These are phyloP conservation scores for Paraleonurus japonicus DNA, from an alignment of 257 asterid species.

Conservation along the genomic window DNA sequence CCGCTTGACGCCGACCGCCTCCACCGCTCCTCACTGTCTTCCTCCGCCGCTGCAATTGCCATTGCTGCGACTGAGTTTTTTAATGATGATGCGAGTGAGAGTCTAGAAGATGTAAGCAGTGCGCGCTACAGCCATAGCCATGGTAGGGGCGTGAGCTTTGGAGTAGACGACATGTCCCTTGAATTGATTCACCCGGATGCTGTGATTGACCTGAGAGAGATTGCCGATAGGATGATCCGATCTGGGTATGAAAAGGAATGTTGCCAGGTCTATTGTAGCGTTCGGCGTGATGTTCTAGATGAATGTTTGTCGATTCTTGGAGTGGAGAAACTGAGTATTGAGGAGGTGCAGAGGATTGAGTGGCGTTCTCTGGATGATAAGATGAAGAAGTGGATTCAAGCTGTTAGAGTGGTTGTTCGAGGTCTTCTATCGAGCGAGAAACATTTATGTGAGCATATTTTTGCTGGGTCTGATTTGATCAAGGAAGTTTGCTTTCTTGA, in stretches of 20 bases:
- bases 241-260: conserved; percentile 93
- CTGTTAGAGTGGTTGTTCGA: conserved; percentile 68
- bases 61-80: conserved; percentile 56
- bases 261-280: conserved; percentile 79
- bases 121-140: conserved; percentile 51
- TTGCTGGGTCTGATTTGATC: conserved; percentile 68
- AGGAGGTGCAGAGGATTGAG: conserved; percentile 92
- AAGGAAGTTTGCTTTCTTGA: conserved; percentile 83
- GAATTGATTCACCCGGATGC: conserved; percentile 76
- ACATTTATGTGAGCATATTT: conserved; percentile 68
- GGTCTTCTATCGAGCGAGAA: conserved; percentile 72
- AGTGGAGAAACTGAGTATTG: conserved; percentile 86
- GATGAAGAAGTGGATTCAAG: conserved; percentile 92
- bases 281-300: conserved; percentile 80
- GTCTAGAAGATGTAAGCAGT: conserved; percentile 54
- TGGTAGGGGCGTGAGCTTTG: conserved; percentile 59
- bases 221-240: conserved; percentile 85
- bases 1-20: conserved; percentile 70
- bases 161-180: conserved; percentile 59
- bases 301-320: conserved; percentile 78
- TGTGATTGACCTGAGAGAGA: conserved; percentile 60
- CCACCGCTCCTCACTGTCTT: conserved; percentile 61
- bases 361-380: conserved; percentile 78
- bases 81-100: conserved; percentile 36
- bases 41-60: conserved; percentile 56